Evolutionary conservation across 768 basidiomycete species (phyloP).

Genomic region (Mycena rosella): DNA sequence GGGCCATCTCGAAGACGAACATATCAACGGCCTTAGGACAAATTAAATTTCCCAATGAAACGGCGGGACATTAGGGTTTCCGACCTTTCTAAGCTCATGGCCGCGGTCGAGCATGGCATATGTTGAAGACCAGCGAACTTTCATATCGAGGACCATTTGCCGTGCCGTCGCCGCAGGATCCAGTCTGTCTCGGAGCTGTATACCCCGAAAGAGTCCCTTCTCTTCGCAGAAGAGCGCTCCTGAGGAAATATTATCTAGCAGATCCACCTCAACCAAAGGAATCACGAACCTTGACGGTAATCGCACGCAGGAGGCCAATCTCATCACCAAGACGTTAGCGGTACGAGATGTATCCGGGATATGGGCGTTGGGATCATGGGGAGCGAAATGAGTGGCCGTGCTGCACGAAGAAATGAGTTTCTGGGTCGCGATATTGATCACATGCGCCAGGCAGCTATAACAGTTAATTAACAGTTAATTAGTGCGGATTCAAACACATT

Average conservation of each 20-base stretch:
- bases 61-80: background rate
- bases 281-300: constrained; percentile 35
- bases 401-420: constrained; percentile 40
- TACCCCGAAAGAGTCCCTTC: constrained; percentile 40
- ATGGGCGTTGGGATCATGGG: constrained; percentile 26
- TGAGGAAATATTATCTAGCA: constrained; percentile 24
- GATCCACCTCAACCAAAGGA: background rate
- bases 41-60: background rate
- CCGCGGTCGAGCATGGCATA: constrained; percentile 41
- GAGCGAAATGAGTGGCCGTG: constrained; percentile 42
- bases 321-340: constrained; percentile 33
- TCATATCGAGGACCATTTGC: constrained; percentile 42
- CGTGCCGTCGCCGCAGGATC: background rate
- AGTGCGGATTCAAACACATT: background rate
- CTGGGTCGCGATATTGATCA: constrained; percentile 51
- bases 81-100: constrained; percentile 31
- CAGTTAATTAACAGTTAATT: too few relatives aligned
- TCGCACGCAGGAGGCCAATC: constrained; percentile 43
- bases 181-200: constrained; percentile 21
- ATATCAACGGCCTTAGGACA: background rate
- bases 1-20: constrained; percentile 42
- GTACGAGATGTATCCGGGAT: background rate
- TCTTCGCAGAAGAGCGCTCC: constrained; percentile 40
- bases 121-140: constrained; percentile 44
- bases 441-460: constrained; percentile 46